phyloP scores from a whole-genome alignment of 768 basidiomycete species.

The Mycena kentingensis region DNA sequence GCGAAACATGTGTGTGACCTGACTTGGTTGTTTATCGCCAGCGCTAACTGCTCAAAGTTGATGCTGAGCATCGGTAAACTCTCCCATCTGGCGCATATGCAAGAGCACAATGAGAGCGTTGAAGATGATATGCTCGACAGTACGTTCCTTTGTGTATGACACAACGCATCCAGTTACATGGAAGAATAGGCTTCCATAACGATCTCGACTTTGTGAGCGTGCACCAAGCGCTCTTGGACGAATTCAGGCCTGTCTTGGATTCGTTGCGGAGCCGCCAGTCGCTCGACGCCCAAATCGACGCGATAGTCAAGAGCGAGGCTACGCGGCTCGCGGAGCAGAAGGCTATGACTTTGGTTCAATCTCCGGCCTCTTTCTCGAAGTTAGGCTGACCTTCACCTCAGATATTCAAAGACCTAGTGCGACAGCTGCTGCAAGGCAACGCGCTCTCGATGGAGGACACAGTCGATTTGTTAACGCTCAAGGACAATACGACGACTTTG shows the following conservation, averaged over 20 bases:
- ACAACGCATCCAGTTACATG: not conserved
- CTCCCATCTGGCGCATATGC: slow-evolving; percentile 75
- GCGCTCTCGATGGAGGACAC: slow-evolving; percentile 77
- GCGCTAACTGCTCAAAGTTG: slow-evolving; percentile 50
- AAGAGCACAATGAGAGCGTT: slow-evolving; percentile 48
- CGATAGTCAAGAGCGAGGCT: slow-evolving; percentile 58
- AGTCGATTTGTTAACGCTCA: slow-evolving; percentile 82
- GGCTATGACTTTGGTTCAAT: slow-evolving; percentile 55
- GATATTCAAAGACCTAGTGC: slow-evolving; percentile 72
- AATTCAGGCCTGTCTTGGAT: slow-evolving; percentile 55
- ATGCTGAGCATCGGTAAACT: slow-evolving; percentile 92
- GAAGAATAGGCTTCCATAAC: slow-evolving; percentile 72
- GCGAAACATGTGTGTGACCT: slow-evolving; percentile 70
- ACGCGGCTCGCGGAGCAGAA: slow-evolving; percentile 44
- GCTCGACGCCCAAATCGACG: slow-evolving; percentile 68
- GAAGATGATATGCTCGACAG: slow-evolving; percentile 62
- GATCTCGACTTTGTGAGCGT: slow-evolving; percentile 86
- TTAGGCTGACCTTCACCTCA: slow-evolving; percentile 26
- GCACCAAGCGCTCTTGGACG: slow-evolving; percentile 66
- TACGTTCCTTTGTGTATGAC: slow-evolving; percentile 29
- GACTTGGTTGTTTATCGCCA: not conserved
- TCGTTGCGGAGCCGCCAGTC: slow-evolving; percentile 60
- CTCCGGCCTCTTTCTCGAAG: not conserved
- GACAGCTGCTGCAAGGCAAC: slow-evolving; percentile 71
- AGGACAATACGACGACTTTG: slow-evolving; percentile 65